Evolutionary conservation across 805 yeast genomes (phyloP).

Genomic region (Teunomyces stri): DNA sequence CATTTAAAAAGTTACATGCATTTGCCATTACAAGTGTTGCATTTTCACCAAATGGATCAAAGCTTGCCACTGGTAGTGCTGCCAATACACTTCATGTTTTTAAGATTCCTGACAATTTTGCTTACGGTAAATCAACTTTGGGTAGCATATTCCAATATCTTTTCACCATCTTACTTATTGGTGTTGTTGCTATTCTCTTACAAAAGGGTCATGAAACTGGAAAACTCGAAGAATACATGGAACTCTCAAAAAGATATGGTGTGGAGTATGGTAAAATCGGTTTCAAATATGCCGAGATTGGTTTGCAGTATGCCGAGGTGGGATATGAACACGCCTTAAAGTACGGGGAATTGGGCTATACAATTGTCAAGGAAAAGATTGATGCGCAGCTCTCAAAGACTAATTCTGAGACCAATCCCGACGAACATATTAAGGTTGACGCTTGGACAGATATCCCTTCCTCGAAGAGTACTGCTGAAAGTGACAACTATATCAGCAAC

Average conservation of each 20-base stretch:
- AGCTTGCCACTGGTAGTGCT: constrained; percentile 72
- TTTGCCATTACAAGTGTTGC: constrained; percentile 75
- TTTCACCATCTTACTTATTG: constrained; percentile 32
- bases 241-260: constrained; percentile 12
- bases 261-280: constrained; percentile 16
- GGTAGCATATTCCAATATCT: constrained; percentile 34
- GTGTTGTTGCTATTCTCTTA: constrained; percentile 27
- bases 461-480: constrained; percentile 1
- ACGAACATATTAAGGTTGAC: constrained; percentile 21
- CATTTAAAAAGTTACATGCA: constrained; percentile 61
- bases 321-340: constrained; percentile 17
- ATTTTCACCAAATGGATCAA: constrained; percentile 65
- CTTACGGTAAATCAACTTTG: constrained; percentile 38
- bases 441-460: constrained; percentile 16
- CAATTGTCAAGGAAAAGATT: constrained; percentile 28
- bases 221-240: constrained; percentile 22
- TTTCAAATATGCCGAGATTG: constrained; percentile 11
- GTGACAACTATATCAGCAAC: constrained; percentile 1
- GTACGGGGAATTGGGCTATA: constrained; percentile 22
- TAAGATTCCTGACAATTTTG: constrained; percentile 52
- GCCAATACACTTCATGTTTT: constrained; percentile 69
- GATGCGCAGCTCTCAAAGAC: constrained; percentile 16
- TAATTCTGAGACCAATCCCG: constrained; percentile 18
- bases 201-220: constrained; percentile 37
- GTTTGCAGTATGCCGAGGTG: constrained; percentile 18